phyloP scores from a whole-genome alignment of 2,329 filamentous ascomycete species.

The Aulographum hederae region DNA sequence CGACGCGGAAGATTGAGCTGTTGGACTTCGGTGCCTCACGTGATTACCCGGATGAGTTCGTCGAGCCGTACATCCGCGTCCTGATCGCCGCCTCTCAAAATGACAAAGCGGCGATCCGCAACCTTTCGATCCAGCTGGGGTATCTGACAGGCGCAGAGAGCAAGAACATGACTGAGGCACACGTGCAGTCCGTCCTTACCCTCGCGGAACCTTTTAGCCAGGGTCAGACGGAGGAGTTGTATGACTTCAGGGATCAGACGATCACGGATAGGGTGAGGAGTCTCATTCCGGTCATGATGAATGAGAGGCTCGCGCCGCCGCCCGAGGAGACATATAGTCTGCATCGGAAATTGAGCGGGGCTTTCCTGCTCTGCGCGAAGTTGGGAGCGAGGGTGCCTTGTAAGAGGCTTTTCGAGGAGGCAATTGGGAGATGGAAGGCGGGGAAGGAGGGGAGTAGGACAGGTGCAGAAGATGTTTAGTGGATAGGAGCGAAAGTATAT shows the following conservation, averaged over 20 bases:
- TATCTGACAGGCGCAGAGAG: conserved; percentile 89
- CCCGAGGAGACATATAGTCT: conserved; percentile 95
- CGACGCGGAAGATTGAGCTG: conserved; percentile 58
- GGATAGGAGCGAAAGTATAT: too few species aligned
- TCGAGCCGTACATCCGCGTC: conserved; percentile 60
- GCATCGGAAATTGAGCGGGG: conserved; percentile 87
- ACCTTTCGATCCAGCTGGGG: conserved; percentile 58
- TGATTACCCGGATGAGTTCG: conserved; percentile 66
- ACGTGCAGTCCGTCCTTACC: conserved; percentile 72
- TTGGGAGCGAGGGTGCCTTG: conserved; percentile 71
- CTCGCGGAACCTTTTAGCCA: conserved; percentile 79
- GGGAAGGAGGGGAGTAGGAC: too few species aligned
- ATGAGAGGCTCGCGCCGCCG: conserved; percentile 72
- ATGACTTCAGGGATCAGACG: conserved; percentile 87
- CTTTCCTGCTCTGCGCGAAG: conserved; percentile 78
- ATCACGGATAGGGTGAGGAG: conserved; percentile 84
- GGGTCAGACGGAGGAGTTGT: conserved; percentile 55
- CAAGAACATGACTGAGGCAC: conserved; percentile 70
- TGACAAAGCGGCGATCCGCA: conserved; percentile 42
- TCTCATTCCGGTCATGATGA: conserved; percentile 84
- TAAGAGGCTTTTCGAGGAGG: conserved; percentile 56
- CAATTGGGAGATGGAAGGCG: conserved; percentile 19
- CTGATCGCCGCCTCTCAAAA: conserved; percentile 60
- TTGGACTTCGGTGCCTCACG: conserved; percentile 90
- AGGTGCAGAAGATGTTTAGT: too few species aligned